Evolutionary conservation across 2,329 filamentous ascomycete genomes (phyloP).

Genomic region (Passalora sequoiae): DNA sequence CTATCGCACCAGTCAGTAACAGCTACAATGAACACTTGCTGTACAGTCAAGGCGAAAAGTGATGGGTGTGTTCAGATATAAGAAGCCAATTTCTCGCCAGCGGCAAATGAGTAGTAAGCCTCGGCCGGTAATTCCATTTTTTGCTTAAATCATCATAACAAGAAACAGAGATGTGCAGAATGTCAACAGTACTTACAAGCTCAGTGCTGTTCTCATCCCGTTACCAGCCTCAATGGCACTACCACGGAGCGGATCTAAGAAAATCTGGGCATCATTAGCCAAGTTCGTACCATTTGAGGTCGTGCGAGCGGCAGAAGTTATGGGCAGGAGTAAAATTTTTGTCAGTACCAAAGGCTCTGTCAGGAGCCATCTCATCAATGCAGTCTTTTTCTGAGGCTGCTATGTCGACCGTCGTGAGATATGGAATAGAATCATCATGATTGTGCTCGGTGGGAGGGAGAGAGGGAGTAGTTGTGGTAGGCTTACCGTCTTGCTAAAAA

Average conservation of each 20-base stretch:
- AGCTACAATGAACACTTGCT: too few species aligned
- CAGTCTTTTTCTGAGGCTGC: constrained; percentile 33
- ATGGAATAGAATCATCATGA: constrained; percentile 34
- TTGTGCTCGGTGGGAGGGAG: too few species aligned
- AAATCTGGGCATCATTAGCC: too few species aligned
- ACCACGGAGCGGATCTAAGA: not conserved
- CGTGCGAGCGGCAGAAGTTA: too few species aligned
- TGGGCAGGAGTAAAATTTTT: too few species aligned
- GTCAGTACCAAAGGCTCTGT: constrained; percentile 33
- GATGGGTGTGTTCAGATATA: not conserved
- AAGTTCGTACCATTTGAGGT: too few species aligned
- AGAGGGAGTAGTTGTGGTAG: too few species aligned
- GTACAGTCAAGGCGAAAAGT: too few species aligned
- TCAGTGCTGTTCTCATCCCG: constrained; percentile 2
- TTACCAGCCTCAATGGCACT: too few species aligned
- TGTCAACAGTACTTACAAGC: not conserved
- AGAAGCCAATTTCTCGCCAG: not conserved
- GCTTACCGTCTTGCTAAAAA: too few species aligned
- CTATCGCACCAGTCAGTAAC: too few species aligned
- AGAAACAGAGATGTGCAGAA: too few species aligned
- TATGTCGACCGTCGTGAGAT: constrained; percentile 42
- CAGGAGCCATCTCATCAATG: constrained; percentile 39
- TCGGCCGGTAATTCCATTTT: constrained; percentile 29
- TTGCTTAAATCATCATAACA: constrained; percentile 23
- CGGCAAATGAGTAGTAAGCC: constrained; percentile 7